Base-by-base conservation (phyloP, 2,329 filamentous ascomycete genomes). In the Lachnellula hyalina region DNA sequence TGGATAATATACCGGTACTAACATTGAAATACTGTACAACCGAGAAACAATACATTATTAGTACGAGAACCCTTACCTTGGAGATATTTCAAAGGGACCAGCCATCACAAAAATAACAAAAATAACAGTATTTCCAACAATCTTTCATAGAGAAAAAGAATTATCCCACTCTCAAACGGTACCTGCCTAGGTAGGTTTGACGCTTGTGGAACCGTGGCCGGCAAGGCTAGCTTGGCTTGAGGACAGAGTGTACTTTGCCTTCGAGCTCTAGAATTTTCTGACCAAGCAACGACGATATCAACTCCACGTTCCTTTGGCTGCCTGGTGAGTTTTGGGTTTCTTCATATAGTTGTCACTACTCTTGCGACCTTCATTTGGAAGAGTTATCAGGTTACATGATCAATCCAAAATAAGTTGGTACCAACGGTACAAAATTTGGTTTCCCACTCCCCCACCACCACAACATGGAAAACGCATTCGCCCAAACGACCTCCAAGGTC, bases 401-500 rank as follows among this genome's bases (percentile, higher is more conserved):
- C 48, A 36, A 36, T 42, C 41, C 54, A 58, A 49, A 17, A 53
- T 58, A 58, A 59, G 48, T 45, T 41, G 23, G 47, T 52, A 53
- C 52, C 36, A 40, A 56, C 57, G 54, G 53, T 61, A 52, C 50
- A 56, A 14, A 35, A 49, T 42, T 47, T 48, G 42, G 41, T 49
- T 44, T 53, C 34, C 56, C 5, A 42, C 49, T 48, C 49, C 25
- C 41, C 41, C 46, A 52, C 46, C 46, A 52, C 46, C 48, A 45
- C 51, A 25, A 54, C 56, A 87, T 87, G 84, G 82, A 86, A 63
- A 79, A 75, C 74, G 83, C 84, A 61, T 87, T 82, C 66, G 75
- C 80, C 61, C 77, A 76, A 66, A 73, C 82, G 62, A 77, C 76
- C 68, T 72, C 77, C 66, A 74, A 82, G 70, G 81, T 87, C 63